Evolutionary conservation across 1,284 basidiomycete genomes (phyloP).

Genomic region (Peniophora sp.): DNA sequence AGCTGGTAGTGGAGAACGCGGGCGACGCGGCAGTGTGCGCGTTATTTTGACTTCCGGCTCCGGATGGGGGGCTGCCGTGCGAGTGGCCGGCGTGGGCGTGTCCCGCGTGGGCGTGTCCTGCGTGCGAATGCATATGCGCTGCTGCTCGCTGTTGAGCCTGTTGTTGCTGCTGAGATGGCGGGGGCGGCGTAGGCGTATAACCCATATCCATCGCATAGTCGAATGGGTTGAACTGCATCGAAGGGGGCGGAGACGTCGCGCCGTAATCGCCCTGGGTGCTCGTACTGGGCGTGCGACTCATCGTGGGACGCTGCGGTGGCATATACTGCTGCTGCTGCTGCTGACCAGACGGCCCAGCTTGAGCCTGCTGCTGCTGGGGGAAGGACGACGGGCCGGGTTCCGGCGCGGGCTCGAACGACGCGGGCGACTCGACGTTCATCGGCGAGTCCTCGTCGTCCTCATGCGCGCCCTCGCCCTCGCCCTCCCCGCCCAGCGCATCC

Average conservation of each 20-base stretch:
- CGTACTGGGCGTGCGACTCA: no score
- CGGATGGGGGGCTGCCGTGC: no score
- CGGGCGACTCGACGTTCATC: constrained; percentile 13
- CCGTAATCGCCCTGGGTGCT: no score
- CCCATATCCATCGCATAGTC: not conserved
- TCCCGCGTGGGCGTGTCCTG: not conserved
- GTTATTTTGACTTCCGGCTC: no score
- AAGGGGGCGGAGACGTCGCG: not conserved
- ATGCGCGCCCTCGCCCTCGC: constrained; percentile 14
- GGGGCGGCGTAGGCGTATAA: constrained; percentile 3
- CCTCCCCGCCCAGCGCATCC: constrained; percentile 15
- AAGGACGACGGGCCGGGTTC: constrained; percentile 8
- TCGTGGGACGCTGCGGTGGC: not conserved
- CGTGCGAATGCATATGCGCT: constrained; percentile 11
- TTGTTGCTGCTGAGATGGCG: constrained; percentile 7
- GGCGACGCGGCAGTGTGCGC: no score
- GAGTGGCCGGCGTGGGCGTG: no score
- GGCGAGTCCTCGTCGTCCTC: constrained; percentile 29
- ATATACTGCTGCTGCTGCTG: not conserved
- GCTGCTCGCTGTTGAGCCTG: constrained; percentile 13
- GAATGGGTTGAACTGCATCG: constrained; percentile 1
- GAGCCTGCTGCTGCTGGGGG: constrained; percentile 10
- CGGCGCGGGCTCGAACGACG: constrained; percentile 2
- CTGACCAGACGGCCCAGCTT: not conserved
- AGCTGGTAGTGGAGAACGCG: no score